Conservation (phyloP, 192 early-diverging fungal species). For the Radiomyces spectabilis region DNA sequence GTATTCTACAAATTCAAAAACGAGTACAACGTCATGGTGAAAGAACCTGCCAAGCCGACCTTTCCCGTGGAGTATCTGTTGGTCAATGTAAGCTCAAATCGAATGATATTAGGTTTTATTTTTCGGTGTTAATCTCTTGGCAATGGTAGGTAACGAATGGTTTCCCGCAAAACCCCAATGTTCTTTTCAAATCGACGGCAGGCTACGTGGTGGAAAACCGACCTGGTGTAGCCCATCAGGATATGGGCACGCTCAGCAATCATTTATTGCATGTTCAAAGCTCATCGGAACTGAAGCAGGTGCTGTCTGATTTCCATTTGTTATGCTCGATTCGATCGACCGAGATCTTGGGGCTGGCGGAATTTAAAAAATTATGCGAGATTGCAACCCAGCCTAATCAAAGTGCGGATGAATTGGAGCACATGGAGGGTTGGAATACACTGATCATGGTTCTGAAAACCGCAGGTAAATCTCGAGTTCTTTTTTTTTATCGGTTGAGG, state of each 20-base stretch:
- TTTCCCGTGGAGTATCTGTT: constrained; percentile 97
- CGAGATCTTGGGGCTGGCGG: constrained; percentile 56
- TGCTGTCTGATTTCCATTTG: constrained; percentile 83
- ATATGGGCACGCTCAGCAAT: constrained; percentile 49
- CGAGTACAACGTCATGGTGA: constrained; percentile 82
- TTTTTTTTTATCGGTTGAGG: background rate
- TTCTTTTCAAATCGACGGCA: constrained; percentile 58
- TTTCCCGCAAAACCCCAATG: constrained; percentile 73
- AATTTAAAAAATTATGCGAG: constrained; percentile 42
- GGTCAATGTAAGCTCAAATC: constrained; percentile 62
- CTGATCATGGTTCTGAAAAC: constrained; percentile 52
- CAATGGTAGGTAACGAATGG: constrained; percentile 83
- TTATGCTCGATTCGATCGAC: constrained; percentile 62
- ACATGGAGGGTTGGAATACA: constrained; percentile 63
- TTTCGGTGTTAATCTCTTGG: constrained; percentile 8
- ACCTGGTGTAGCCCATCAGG: constrained; percentile 43
- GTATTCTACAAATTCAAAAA: constrained; percentile 96
- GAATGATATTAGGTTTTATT: constrained; percentile 6
- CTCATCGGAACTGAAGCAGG: constrained; percentile 30
- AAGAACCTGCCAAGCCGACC: constrained; percentile 86
- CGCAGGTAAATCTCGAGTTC: constrained; percentile 24
- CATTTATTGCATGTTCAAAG: constrained; percentile 33
- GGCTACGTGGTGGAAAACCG: constrained; percentile 80
- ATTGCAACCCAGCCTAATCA: constrained; percentile 26
- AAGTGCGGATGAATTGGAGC: constrained; percentile 26